Conservation (phyloP, 2,329 filamentous ascomycete genomes). For the Aspergillus fructus region DNA sequence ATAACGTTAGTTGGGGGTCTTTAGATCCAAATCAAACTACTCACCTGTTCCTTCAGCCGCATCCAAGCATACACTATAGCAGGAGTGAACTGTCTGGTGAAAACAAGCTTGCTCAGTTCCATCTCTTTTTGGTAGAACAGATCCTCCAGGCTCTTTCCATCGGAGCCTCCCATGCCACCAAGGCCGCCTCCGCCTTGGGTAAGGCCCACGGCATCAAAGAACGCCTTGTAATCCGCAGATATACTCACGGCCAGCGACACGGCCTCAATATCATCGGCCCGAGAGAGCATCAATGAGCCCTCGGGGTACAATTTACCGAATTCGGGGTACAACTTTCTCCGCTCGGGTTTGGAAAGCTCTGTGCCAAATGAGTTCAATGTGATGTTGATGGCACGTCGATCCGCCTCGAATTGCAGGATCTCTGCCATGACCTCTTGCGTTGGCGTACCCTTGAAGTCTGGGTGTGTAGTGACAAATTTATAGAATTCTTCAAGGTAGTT, state of each 20-base stretch:
- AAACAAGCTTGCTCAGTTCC: slow-evolving; percentile 93
- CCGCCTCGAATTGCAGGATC: slow-evolving; percentile 94
- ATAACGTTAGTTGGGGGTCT: slow-evolving; percentile 23
- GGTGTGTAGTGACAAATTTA: slow-evolving; percentile 84
- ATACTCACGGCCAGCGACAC: slow-evolving; percentile 92
- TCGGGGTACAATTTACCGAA: slow-evolving; percentile 93
- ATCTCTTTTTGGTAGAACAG: slow-evolving; percentile 99
- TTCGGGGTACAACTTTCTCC: slow-evolving; percentile 91
- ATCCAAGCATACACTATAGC: slow-evolving; percentile 97
- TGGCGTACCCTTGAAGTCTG: slow-evolving; percentile 82
- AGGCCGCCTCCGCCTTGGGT: slow-evolving; percentile 71
- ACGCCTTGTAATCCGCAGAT: slow-evolving; percentile 87
- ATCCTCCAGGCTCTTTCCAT: slow-evolving; percentile 90
- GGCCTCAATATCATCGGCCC: slow-evolving; percentile 91
- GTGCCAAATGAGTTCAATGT: slow-evolving; percentile 98
- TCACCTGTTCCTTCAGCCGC: slow-evolving; percentile 92
- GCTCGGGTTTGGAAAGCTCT: slow-evolving; percentile 87
- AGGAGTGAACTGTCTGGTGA: slow-evolving; percentile 93
- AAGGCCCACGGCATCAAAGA: slow-evolving; percentile 87
- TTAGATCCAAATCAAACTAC: slow-evolving; percentile 24
- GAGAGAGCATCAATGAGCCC: slow-evolving; percentile 89
- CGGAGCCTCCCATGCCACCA: slow-evolving; percentile 73
- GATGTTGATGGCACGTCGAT: slow-evolving; percentile 96
- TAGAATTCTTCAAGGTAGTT: slow-evolving; percentile 99
- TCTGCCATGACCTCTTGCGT: slow-evolving; percentile 95